phyloP scores from a whole-genome alignment of 768 basidiomycete species.

The Mycena vulgaris region DNA sequence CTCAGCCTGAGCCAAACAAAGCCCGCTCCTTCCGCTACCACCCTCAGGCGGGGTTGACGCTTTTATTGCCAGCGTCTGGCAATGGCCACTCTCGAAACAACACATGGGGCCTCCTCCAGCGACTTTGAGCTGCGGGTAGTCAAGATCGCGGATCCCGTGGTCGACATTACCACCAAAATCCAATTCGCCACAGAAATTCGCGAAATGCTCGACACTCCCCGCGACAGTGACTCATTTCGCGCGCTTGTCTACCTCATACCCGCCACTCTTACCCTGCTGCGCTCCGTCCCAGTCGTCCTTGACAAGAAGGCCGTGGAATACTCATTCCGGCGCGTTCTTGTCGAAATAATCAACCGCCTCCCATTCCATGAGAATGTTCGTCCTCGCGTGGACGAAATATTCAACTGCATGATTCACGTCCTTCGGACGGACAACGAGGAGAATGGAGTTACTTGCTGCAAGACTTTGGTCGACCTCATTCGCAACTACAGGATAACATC shows the following conservation, averaged over 20 bases:
- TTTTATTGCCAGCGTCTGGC: not conserved
- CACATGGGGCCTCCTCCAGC: constrained; percentile 11
- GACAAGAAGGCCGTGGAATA: constrained; percentile 80
- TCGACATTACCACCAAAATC: constrained; percentile 25
- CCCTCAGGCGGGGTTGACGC: not conserved
- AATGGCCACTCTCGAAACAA: constrained; percentile 21
- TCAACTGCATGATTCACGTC: constrained; percentile 86
- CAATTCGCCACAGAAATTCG: constrained; percentile 68
- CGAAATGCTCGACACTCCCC: constrained; percentile 84
- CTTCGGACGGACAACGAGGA: constrained; percentile 96
- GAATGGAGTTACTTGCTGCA: constrained; percentile 91
- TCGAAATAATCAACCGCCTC: constrained; percentile 92
- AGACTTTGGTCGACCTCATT: constrained; percentile 91
- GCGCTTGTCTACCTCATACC: constrained; percentile 83
- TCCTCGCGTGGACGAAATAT: constrained; percentile 75
- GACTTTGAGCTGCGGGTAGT: constrained; percentile 28
- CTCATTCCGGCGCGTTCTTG: constrained; percentile 87
- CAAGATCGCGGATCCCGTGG: constrained; percentile 32
- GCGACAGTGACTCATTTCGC: constrained; percentile 80
- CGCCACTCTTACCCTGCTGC: constrained; percentile 79
- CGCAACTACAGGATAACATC: constrained; percentile 81
- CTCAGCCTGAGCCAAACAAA: too few species aligned
- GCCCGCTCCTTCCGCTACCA: not conserved
- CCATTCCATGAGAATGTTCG: constrained; percentile 87
- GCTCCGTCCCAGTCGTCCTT: constrained; percentile 75